Base-by-base conservation (phyloP, 495 filamentous ascomycete species). In the Penicillium cinerascens region DNA sequence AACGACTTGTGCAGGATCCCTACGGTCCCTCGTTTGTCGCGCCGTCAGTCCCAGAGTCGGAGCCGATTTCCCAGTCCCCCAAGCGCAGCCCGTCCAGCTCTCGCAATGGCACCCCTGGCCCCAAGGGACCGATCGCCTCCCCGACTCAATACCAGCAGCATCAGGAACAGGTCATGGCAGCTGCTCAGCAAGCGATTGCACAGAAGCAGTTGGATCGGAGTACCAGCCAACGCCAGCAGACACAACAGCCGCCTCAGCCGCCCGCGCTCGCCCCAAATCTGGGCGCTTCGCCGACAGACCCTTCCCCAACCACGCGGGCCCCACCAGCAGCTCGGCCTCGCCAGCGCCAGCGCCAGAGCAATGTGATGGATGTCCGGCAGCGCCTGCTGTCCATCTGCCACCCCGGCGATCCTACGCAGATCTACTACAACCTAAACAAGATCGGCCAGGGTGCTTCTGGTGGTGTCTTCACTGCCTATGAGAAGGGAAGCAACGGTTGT, bases 391-490 rank as follows among this genome's bases (percentile, higher is more conserved):
- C 84, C 20, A 97, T 98, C 53, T 97, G 95, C 66, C 89, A 87
- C 35, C 82, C 86, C 43, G 90, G 84, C 20, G 93, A 98, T 65
- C 93, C 93, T 0, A 87, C 89, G 39, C 85, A 86, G 50, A 82
- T 90, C 50, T 98, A 96, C 64, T 82, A 87, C 47, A 87, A 87
- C 43, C 78, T 98, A 49, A 92, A 84, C 59, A 98, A 97, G 72
- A 97, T 98, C 63, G 93, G 93, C 8, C 93, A 98, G 69, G 93
- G 93, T 61, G 93, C 93, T 26, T 98, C 93, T 13, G 93, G 93
- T 51, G 93, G 93, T 51, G 93, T 98, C 2, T 98, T 83, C 61
- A 96, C 91, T 10, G 93, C 93, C 1, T 91, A 92, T 66, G 88
- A 96, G 68, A 79, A 80, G 57, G 86, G 82, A 20, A 86, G 83